Evolutionary conservation across 495 filamentous ascomycete genomes (phyloP).

Genomic region (Aspergillus haitiensis): DNA sequence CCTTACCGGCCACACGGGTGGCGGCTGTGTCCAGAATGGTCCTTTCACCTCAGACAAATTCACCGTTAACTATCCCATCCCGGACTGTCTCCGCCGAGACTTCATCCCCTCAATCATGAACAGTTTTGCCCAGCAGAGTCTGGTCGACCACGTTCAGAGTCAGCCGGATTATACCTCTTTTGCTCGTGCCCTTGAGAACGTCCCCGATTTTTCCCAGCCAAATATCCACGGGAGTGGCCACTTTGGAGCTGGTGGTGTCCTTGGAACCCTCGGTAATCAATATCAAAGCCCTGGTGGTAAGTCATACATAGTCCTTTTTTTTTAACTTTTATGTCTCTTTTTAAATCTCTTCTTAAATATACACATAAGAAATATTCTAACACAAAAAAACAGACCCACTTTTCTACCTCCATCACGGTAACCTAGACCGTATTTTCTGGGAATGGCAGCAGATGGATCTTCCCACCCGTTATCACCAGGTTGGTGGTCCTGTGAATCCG

Average conservation of each 20-base stretch:
- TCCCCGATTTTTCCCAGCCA: conserved; percentile 21
- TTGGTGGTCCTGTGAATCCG: conserved; percentile 23
- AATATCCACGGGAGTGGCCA: conserved; percentile 26
- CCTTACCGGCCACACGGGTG: conserved; percentile 27
- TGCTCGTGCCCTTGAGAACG: conserved; percentile 26
- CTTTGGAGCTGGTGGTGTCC: conserved; percentile 25
- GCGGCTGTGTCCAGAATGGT: conserved; percentile 24
- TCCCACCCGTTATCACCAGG: conserved; percentile 20
- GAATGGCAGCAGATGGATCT: conserved; percentile 53
- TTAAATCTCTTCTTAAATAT: background rate
- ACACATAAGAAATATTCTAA: background rate
- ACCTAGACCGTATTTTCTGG: conserved; percentile 57
- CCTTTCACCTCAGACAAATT: conserved; percentile 22
- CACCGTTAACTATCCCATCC: conserved; percentile 16
- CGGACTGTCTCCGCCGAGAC: conserved; percentile 25
- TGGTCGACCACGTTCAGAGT: conserved; percentile 25
- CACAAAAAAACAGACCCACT: conserved; percentile 43
- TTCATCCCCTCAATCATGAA: conserved; percentile 30
- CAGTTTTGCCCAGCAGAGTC: conserved; percentile 23
- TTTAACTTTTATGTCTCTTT: background rate
- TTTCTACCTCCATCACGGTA: conserved; percentile 55
- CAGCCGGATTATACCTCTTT: conserved; percentile 28
- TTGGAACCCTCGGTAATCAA: conserved; percentile 23
- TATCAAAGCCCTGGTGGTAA: conserved; percentile 24
- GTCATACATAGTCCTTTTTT: background rate